These are phyloP conservation scores for Acacia melanoxylon DNA, from an alignment of 306 rosid species.

Conservation along the genomic window DNA sequence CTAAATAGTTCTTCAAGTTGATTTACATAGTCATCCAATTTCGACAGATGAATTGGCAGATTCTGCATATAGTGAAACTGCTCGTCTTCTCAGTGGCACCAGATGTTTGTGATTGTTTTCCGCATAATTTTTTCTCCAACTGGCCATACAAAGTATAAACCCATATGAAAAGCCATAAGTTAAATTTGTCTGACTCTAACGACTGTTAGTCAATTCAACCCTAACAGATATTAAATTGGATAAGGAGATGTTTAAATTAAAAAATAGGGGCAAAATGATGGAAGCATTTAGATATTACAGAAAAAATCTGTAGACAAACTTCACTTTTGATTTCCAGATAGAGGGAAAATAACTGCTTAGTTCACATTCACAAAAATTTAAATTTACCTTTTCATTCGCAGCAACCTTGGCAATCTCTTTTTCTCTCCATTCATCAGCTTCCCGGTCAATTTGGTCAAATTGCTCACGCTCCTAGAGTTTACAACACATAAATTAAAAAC, in stretches of 20 bases:
- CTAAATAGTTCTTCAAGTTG: neutral
- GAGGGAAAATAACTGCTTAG: neutral
- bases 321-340: neutral
- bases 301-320: neutral
- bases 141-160: neutral
- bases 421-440: constrained; percentile 94
- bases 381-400: constrained; percentile 78
- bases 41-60: constrained; percentile 5
- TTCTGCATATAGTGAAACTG: neutral
- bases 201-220: neutral
- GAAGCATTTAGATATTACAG: neutral
- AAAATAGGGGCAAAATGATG: neutral
- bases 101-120: neutral
- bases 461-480: constrained; percentile 53
- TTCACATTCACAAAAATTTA: neutral
- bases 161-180: neutral
- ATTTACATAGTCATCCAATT: neutral
- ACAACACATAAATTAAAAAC: constrained; percentile 17
- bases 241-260: neutral
- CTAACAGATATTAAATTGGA: neutral
- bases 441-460: constrained; percentile 63
- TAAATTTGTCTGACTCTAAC: neutral
- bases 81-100: neutral
- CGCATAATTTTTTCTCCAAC: neutral
- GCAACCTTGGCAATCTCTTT: constrained; percentile 82